Conservation (phyloP, 148 eudicot genomes). For the Rhododendron williamsianum region DNA sequence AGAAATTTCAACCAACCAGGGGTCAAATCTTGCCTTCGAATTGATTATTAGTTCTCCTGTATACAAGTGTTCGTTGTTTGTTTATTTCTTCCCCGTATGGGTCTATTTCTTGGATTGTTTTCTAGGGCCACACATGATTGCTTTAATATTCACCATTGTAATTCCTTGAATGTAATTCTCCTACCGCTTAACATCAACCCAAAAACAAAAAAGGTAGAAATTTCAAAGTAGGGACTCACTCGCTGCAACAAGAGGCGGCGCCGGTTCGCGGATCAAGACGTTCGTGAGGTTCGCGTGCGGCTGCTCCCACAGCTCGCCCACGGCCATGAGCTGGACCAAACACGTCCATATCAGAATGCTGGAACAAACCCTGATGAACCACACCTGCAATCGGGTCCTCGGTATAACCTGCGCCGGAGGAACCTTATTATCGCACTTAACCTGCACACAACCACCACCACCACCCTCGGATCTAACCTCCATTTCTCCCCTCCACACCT, state of each 20-base stretch:
- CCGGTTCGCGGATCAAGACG: constrained; percentile 15
- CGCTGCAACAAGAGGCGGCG: constrained; percentile 35
- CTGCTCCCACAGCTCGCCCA: constrained; percentile 71
- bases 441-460: constrained; percentile 37
- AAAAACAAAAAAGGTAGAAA: background rate
- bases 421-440: constrained; percentile 51
- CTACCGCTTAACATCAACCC: no score
- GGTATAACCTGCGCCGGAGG: constrained; percentile 43
- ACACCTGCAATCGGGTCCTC: constrained; percentile 67
- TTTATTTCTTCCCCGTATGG: background rate
- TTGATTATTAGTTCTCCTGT: background rate
- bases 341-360: constrained; percentile 91
- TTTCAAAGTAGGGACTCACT: constrained; percentile 45
- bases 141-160: no score
- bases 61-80: background rate
- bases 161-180: no score
- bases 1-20: background rate
- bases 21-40: background rate
- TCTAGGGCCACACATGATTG: background rate
- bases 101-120: background rate
- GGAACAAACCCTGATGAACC: constrained; percentile 83
- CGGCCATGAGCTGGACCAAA: constrained; percentile 79
- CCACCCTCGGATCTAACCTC: constrained; percentile 70
- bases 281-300: constrained; percentile 34
- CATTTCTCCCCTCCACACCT: constrained; percentile 46